Percentiles rank a stretch among this genome's conserved stretches.
Conservation (phyloP, 192 early-diverging fungal species). For the Entophlyctis luteolus region DNA sequence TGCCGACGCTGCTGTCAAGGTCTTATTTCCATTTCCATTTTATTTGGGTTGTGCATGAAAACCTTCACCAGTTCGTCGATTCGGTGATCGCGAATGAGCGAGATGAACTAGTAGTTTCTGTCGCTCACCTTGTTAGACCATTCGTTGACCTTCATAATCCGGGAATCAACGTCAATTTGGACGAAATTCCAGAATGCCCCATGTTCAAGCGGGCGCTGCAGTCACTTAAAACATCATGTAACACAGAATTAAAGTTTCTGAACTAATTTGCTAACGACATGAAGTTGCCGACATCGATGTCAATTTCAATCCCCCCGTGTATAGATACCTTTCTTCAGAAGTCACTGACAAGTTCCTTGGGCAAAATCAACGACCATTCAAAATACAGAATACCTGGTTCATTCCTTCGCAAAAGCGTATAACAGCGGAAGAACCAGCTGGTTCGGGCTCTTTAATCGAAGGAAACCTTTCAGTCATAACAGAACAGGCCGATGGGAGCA, state of each 20-base stretch:
- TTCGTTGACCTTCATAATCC: slow-evolving; percentile 8
- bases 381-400: slow-evolving; percentile 6
- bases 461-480: not conserved
- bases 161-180: not conserved
- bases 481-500: not conserved
- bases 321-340: slow-evolving; percentile 5
- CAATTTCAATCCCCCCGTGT: slow-evolving; percentile 5
- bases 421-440: too few relatives aligned
- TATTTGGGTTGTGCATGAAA: not conserved
- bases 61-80: not conserved
- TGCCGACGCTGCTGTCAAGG: not conserved
- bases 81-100: not conserved
- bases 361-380: too few relatives aligned
- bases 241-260: not conserved
- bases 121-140: slow-evolving; percentile 6
- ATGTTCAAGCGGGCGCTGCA: not conserved
- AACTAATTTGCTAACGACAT: not conserved
- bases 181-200: not conserved
- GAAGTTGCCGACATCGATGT: not conserved
- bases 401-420: too few relatives aligned
- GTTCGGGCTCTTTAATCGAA: too few relatives aligned
- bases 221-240: not conserved
- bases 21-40: not conserved
- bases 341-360: not conserved
- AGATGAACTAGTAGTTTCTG: not conserved